Evolutionary conservation across 352 stramenopile species (phyloP).

Genomic region (Pythium aphanidermatum): DNA sequence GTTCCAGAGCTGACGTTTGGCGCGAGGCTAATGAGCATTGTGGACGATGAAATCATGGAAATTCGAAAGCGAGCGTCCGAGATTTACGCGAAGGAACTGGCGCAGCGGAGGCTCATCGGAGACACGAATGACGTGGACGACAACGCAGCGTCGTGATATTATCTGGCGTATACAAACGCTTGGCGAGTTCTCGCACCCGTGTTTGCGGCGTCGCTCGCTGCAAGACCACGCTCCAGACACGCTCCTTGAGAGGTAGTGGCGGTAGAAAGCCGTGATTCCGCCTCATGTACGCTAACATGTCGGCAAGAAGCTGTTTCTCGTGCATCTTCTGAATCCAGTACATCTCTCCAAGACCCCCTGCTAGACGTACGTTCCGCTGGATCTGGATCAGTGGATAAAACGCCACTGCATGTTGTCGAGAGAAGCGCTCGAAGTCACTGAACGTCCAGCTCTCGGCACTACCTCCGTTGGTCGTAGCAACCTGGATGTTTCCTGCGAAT

Average conservation of each 20-base stretch:
- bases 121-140: not conserved
- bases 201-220: constrained; percentile 20
- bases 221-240: constrained; percentile 23
- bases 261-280: constrained; percentile 30
- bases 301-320: constrained; percentile 31
- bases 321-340: constrained; percentile 47
- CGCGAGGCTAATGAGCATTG: constrained; percentile 38
- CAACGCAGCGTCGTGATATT: not conserved
- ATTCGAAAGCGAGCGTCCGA: constrained; percentile 46
- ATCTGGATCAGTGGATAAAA: constrained; percentile 52
- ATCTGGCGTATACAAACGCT: constrained; percentile 26
- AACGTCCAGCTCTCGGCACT: constrained; percentile 26
- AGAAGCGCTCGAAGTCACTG: constrained; percentile 46
- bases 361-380: constrained; percentile 34
- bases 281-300: constrained; percentile 33
- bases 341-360: constrained; percentile 24
- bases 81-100: constrained; percentile 38
- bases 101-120: constrained; percentile 24
- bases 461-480: constrained; percentile 34
- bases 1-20: constrained; percentile 34
- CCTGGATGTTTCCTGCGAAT: constrained; percentile 37
- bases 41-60: constrained; percentile 33
- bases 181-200: constrained; percentile 27
- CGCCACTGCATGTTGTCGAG: constrained; percentile 33
- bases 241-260: constrained; percentile 31